A percentile compares a stretch with the other conserved stretches of the same genome.
Evolutionary conservation across 768 basidiomycete species (phyloP).

Genomic region (Lepiota brunneoincarnata): DNA sequence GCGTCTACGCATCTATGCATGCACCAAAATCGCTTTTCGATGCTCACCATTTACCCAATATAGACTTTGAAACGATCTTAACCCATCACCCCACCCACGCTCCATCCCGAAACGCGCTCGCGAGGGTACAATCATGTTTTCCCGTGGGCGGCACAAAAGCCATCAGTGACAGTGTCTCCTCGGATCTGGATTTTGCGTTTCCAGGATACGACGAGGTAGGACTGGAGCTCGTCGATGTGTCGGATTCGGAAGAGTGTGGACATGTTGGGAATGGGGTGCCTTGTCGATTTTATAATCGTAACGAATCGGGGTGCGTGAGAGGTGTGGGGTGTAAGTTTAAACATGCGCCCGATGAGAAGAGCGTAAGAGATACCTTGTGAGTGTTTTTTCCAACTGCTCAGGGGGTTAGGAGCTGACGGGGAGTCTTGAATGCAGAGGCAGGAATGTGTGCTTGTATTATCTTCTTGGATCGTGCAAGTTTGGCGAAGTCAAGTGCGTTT

Average conservation of each 20-base stretch:
- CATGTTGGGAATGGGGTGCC: constrained; percentile 45
- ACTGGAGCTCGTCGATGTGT: constrained; percentile 32
- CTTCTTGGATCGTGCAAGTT: constrained; percentile 34
- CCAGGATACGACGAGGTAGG: constrained; percentile 24
- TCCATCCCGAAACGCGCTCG: constrained; percentile 11
- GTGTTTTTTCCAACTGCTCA: constrained; percentile 13
- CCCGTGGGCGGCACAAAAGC: background rate
- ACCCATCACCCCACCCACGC: constrained; percentile 19
- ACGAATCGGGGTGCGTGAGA: constrained; percentile 32
- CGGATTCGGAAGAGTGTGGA: constrained; percentile 51
- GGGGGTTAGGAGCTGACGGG: background rate
- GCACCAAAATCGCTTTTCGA: background rate
- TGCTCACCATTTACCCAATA: background rate
- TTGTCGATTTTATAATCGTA: constrained; percentile 52
- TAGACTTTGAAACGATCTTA: constrained; percentile 27
- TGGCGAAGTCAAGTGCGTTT: constrained; percentile 39
- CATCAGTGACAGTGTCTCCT: background rate
- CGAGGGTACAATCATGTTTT: constrained; percentile 18
- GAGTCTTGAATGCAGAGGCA: constrained; percentile 47
- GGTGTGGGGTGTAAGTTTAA: constrained; percentile 41
- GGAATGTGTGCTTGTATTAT: constrained; percentile 40
- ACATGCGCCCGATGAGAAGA: constrained; percentile 50
- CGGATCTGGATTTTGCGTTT: constrained; percentile 17
- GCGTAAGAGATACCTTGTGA: constrained; percentile 48
- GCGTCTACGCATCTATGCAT: constrained; percentile 1